A percentile compares a stretch with the other conserved stretches of the same genome.
Conservation (phyloP, 1,284 basidiomycete species). For the Moesziomyces parantarcticus region DNA sequence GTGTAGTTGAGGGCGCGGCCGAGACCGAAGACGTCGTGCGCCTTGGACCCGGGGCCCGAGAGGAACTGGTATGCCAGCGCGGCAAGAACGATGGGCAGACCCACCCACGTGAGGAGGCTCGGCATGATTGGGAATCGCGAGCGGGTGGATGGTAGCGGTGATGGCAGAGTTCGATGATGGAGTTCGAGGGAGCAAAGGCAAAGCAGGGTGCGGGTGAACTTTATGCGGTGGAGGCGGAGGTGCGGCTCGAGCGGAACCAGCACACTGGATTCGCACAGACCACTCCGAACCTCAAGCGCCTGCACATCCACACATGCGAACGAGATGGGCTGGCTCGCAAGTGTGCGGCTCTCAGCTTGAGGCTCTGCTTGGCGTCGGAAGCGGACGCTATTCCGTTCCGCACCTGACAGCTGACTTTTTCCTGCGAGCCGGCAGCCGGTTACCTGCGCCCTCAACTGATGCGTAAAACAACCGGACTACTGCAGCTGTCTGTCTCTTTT, state of each 20-base stretch:
- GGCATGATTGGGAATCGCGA: slow-evolving; percentile 18
- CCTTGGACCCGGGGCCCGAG: slow-evolving; percentile 34
- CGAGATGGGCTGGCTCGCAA: no score
- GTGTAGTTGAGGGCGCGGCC: slow-evolving; percentile 36
- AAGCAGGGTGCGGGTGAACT: background rate
- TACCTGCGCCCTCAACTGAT: background rate
- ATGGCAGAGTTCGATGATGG: background rate
- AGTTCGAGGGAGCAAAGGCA: background rate
- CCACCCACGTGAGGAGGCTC: slow-evolving; percentile 31
- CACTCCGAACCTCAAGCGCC: background rate
- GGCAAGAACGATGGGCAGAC: slow-evolving; percentile 31
- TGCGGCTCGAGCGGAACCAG: background rate
- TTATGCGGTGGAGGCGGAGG: background rate
- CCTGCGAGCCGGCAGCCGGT: no score
- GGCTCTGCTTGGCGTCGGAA: no score
- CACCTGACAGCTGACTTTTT: no score
- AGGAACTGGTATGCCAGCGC: slow-evolving; percentile 45
- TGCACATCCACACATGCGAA: no score
- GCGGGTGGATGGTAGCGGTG: background rate
- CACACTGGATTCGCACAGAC: background rate
- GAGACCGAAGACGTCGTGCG: slow-evolving; percentile 43
- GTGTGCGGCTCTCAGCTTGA: no score
- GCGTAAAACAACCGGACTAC: no score
- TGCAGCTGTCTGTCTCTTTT: background rate
- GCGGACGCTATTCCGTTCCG: background rate